phyloP scores from a whole-genome alignment of 2,329 filamentous ascomycete species.

The Torrubiella hemipterigena region DNA sequence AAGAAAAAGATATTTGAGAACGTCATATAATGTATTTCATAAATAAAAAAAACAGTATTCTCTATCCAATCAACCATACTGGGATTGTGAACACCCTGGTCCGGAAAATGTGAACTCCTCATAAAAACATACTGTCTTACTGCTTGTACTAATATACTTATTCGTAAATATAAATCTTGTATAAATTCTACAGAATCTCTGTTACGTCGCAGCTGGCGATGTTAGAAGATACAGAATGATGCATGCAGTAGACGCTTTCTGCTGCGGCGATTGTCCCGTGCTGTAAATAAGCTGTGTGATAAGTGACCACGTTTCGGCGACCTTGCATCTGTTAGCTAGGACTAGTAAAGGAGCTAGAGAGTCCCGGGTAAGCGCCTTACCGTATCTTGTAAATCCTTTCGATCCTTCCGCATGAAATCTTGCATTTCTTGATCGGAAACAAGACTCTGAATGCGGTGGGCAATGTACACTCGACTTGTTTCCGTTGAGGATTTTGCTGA shows the following conservation, averaged over 20 bases:
- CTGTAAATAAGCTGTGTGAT: slow-evolving; percentile 3
- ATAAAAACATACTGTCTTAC: too few relatives aligned
- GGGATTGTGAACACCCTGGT: too few relatives aligned
- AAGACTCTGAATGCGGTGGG: slow-evolving; percentile 2
- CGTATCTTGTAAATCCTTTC: slow-evolving; percentile 4
- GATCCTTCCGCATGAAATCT: slow-evolving; percentile 4
- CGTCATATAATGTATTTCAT: neutral
- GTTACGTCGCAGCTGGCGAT: too few relatives aligned
- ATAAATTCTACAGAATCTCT: too few relatives aligned
- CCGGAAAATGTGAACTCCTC: too few relatives aligned
- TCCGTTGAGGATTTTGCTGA: slow-evolving; percentile 2
- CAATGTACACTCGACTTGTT: slow-evolving; percentile 3
- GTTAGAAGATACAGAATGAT: slow-evolving; percentile 4
- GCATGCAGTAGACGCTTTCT: slow-evolving; percentile 3
- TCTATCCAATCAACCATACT: too few relatives aligned
- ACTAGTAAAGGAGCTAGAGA: too few relatives aligned
- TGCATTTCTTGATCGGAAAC: slow-evolving; percentile 2
- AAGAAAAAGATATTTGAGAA: neutral
- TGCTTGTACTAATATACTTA: too few relatives aligned
- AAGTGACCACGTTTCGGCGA: slow-evolving; percentile 3
- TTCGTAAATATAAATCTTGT: too few relatives aligned
- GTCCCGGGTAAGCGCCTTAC: neutral
- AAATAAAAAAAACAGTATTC: neutral
- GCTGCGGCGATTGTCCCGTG: slow-evolving; percentile 4
- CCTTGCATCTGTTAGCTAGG: neutral